Evolutionary conservation across 75 land plant genomes (phyloP).

Genomic region (Pinus taeda): DNA sequence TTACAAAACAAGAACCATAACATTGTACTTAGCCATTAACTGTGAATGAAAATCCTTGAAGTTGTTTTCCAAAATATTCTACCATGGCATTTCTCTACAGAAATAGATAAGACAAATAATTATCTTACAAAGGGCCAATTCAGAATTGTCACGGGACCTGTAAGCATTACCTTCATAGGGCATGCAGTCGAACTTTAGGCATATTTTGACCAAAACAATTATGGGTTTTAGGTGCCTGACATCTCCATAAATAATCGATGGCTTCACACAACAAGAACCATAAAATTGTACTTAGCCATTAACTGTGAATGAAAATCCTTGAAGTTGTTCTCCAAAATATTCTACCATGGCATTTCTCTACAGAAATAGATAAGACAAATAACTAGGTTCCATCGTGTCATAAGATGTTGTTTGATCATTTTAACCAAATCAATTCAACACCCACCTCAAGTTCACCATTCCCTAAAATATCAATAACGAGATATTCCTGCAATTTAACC

Average conservation of each 20-base stretch:
- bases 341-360: conserved; percentile 80
- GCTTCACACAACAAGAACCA: conserved; percentile 93
- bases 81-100: conserved; percentile 76
- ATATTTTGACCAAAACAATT: conserved; percentile 80
- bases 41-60: conserved; percentile 79
- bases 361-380: conserved; percentile 1
- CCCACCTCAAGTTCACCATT: conserved; percentile 80
- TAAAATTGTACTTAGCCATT: conserved; percentile 26
- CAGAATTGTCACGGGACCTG: conserved; percentile 88
- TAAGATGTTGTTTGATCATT: not conserved
- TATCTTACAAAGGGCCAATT: conserved; percentile 49
- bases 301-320: conserved; percentile 64
- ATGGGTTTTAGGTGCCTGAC: conserved; percentile 84
- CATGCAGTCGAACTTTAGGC: conserved; percentile 79
- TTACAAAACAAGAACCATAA: conserved; percentile 90
- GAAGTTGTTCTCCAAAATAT: conserved; percentile 82
- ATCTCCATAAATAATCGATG: conserved; percentile 90
- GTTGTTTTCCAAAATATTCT: conserved; percentile 80
- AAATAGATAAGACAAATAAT: conserved; percentile 3
- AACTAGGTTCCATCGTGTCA: not conserved
- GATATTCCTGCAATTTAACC: conserved; percentile 80
- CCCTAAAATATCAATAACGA: conserved; percentile 86
- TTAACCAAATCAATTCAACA: not conserved
- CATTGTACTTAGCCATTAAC: too few relatives aligned
- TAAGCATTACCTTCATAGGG: conserved; percentile 53